Percentiles rank a stretch among this genome's conserved stretches.
These are phyloP conservation scores for Trichopus zeylanicus DNA, from an alignment of 116 monocot species.

Conservation along the genomic window DNA sequence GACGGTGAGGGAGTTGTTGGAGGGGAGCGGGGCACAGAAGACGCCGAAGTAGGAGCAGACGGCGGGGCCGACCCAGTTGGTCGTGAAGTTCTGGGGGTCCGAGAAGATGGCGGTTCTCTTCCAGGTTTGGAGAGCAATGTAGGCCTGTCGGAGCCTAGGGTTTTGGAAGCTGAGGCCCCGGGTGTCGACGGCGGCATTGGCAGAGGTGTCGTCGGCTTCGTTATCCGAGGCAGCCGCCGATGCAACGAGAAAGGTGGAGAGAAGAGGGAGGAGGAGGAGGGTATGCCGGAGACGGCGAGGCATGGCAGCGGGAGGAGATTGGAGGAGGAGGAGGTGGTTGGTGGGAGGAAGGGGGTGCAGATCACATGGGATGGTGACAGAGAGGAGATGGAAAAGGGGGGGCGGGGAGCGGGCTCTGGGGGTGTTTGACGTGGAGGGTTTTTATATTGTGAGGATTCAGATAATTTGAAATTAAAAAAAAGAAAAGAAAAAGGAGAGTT, in stretches of 20 bases:
- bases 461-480: too few species aligned
- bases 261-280: not conserved
- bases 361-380: not conserved
- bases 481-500: too few species aligned
- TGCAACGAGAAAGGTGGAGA: not conserved
- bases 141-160: constrained; percentile 28
- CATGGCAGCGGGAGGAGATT: too few species aligned
- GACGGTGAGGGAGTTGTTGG: constrained; percentile 10
- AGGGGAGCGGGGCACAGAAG: constrained; percentile 24
- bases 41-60: constrained; percentile 46
- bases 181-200: not conserved
- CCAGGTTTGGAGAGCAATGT: constrained; percentile 44
- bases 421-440: too few species aligned
- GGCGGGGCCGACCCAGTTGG: constrained; percentile 37
- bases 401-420: too few species aligned
- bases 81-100: constrained; percentile 37
- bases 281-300: not conserved
- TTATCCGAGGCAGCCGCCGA: not conserved
- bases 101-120: constrained; percentile 34
- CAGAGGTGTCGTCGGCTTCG: not conserved
- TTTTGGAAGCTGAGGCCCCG: constrained; percentile 14
- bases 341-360: too few species aligned
- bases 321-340: too few species aligned
- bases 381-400: constrained; percentile 1
- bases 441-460: too few species aligned